Evolutionary conservation across 2,329 filamentous ascomycete species (phyloP), one percentile per base, ranked within the genome.

Genomic region (Teratosphaeria pseudoeucalypti): DNA sequence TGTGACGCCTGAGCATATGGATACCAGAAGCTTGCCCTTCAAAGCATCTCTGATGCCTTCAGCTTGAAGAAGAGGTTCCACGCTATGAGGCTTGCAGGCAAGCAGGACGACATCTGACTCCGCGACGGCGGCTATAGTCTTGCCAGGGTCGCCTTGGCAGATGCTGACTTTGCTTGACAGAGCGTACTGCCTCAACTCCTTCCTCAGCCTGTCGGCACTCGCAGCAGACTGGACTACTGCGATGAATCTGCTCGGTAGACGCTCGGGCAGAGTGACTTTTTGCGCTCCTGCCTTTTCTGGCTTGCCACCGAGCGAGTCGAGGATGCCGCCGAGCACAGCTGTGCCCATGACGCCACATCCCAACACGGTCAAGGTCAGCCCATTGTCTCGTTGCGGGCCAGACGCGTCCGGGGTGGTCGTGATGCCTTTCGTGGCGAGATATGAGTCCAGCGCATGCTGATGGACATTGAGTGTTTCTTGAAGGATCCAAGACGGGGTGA

Each of bases 331-430:
- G 60, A 95, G 82, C 66, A 95, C 92, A 60, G 89, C 89, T 62
- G 89, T 89, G 61, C 90, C 90, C 84, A 95, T 89, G 57, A 86
- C 92, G 88, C 89, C 90, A 74, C 89, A 94, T 68, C 90, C 90
- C 60, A 95, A 80, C 63, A 94, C 84, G 62, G 89, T 84, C 77
- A 95, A 81, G 65, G 88, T 92, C 64, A 91, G 81, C 66, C 73
- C 73, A 1, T 47, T 19, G 19, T 47, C 32, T 29, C 14, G 32
- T n/a, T 3, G 12, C 9, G 37, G 12, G 19, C 27, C 26, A 26
- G 55, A 29, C 14, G 34, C 43, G 12, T 2, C 12, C 12, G 39
- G 26, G 37, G 2, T 39, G 14, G 14, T 43, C 37, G 37, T 26
- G 55, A 29, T 19, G 55, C 27, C 26, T 27, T 37, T 56, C 7